Evolutionary conservation across 306 rosid species (phyloP).

Genomic region (Citrullus amarus): DNA sequence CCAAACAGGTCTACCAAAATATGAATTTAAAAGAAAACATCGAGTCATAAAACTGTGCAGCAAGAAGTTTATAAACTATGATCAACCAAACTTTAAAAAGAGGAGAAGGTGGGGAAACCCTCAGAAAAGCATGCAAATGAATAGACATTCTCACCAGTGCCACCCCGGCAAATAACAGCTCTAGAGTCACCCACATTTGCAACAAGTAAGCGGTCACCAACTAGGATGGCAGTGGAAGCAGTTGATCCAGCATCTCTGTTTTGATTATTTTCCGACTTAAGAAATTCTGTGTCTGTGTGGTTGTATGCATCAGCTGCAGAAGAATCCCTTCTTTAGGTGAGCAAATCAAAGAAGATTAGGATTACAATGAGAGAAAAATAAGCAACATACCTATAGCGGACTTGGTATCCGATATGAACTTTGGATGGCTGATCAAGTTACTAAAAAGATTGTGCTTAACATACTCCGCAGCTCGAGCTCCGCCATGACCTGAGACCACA

Average conservation of each 20-base stretch:
- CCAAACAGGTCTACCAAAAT: neutral
- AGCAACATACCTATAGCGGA: conserved; percentile 61
- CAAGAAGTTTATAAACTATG: neutral
- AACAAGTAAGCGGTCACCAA: conserved; percentile 90
- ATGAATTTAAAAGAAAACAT: neutral
- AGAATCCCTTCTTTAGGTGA: neutral
- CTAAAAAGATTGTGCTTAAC: conserved; percentile 89
- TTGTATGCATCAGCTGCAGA: conserved; percentile 81
- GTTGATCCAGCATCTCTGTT: conserved; percentile 95
- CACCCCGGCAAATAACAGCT: conserved; percentile 89
- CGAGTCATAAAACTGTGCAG: neutral
- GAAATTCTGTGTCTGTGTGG: conserved; percentile 81
- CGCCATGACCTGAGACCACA: conserved; percentile 74
- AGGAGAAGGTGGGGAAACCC: neutral
- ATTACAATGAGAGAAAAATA: neutral
- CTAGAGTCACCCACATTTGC: conserved; percentile 97
- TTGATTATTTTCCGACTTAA: conserved; percentile 78
- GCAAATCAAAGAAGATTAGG: neutral
- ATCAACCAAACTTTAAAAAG: neutral
- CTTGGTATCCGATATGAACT: conserved; percentile 89
- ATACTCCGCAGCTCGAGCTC: conserved; percentile 93
- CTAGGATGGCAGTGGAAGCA: conserved; percentile 93
- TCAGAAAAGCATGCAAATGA: neutral
- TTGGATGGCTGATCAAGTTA: conserved; percentile 84
- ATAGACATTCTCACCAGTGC: conserved; percentile 46